A percentile compares a stretch with the other conserved stretches of the same genome.
These are phyloP conservation scores for Acanthamoeba castellanii DNA, from an alignment of 208 protist genomes.

Conservation along the genomic window DNA sequence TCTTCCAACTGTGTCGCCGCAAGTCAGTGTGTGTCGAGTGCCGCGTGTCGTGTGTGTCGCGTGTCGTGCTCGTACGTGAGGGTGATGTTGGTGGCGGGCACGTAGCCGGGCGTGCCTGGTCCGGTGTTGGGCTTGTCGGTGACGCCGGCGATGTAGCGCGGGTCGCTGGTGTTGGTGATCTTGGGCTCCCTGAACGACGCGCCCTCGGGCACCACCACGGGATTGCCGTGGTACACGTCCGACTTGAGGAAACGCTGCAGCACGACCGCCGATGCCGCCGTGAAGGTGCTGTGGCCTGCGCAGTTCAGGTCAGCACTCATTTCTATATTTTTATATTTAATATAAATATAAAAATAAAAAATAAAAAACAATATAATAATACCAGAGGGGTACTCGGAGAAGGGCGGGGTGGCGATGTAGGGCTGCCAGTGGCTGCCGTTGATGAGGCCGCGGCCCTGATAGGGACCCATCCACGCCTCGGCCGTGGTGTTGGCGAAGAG, in stretches of 20 bases:
- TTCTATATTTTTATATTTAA: background rate
- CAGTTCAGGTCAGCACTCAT: background rate
- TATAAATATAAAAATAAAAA: no score
- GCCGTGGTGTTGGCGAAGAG: background rate
- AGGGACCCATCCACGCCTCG: constrained; percentile 1
- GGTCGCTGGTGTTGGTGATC: constrained; percentile 24
- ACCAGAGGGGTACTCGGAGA: constrained; percentile 8
- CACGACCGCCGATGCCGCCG: background rate
- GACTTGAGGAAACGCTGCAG: constrained; percentile 43
- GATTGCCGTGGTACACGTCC: background rate
- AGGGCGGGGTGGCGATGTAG: background rate
- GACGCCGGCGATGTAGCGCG: constrained; percentile 25
- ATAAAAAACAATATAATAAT: background rate
- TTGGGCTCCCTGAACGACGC: constrained; percentile 16
- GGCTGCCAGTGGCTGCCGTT: constrained; percentile 12
- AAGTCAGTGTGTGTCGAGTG: background rate
- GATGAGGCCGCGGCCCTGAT: background rate
- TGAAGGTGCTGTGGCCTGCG: constrained; percentile 53
- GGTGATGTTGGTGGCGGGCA: constrained; percentile 13
- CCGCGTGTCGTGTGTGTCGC: background rate
- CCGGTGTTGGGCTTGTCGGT: constrained; percentile 38
- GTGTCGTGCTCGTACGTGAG: background rate
- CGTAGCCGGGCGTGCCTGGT: constrained; percentile 12
- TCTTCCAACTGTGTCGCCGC: constrained; percentile 26
- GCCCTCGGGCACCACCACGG: constrained; percentile 7